Evolutionary conservation across 169 alveolate species (phyloP), one percentile per base, ranked within the genome.

Genomic region (Cryptosporidium bovis): DNA sequence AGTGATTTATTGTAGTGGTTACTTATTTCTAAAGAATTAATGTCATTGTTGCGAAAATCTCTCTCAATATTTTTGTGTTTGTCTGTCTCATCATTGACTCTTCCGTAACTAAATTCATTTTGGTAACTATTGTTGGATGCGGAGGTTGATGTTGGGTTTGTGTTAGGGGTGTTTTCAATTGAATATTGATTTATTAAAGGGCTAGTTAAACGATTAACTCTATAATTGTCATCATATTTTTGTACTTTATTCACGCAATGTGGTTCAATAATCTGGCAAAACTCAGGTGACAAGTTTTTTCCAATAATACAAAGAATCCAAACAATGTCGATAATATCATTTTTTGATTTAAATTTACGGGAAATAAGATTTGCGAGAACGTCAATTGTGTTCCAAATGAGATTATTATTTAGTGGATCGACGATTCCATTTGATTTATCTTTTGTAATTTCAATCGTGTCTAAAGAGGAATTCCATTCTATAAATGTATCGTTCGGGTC

Each of bases 331-430:
- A 27, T 58, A 20, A 62, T 27, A 12, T 77, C 87, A n/a, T 40
- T 33, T 44, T 56, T 8, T 40, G 15, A 18, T 24, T 29, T 56
- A 48, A 48, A 60, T 60, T 56, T 77, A 44, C 46, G 50, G 29
- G 29, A 55, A 27, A 77, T 12, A 27, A 27, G 50, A 18, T 13
- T 10, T 20, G 33, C 15, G 3, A 77, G 60, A 10, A 10, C 12
- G 50, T 77, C 87, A n/a, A 77, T 46, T 15, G 65, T 36, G 24
- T 60, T n/a, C 87, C 87, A 77, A 60, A 77, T 34, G 2, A 77
- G 46, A 31, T 69, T 55, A n/a, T 51, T 27, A 18, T 29, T 51
- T 44, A 2, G 12, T 31, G 53, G 18, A 31, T 60, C 51, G 6
- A 60, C 10, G 31, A 24, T 27, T 3, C 40, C 36, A 20, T 31